phyloP scores from a whole-genome alignment of 768 basidiomycete genomes.

The Podaxis sp. region DNA sequence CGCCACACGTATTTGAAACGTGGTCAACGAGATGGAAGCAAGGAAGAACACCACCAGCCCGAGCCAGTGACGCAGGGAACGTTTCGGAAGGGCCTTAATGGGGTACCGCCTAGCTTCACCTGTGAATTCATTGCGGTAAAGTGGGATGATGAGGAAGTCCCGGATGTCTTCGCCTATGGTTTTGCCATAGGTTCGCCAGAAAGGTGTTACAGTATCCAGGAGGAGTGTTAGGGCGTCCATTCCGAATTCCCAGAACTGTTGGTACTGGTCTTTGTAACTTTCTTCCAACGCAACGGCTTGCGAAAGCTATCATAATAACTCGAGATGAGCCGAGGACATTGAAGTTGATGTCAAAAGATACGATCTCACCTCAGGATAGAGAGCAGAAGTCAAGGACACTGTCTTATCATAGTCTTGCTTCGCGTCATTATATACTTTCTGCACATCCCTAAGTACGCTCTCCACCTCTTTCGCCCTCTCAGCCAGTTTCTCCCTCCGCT shows the following conservation, averaged over 20 bases:
- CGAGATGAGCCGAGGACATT: not conserved
- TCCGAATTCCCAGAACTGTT: slow-evolving; percentile 78
- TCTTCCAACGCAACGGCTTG: slow-evolving; percentile 69
- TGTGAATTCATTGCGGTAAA: slow-evolving; percentile 82
- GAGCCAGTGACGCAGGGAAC: slow-evolving; percentile 68
- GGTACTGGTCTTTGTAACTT: slow-evolving; percentile 75
- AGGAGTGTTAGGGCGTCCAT: slow-evolving; percentile 75
- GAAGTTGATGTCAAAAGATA: not conserved
- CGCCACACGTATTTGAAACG: slow-evolving; percentile 58
- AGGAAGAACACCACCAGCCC: slow-evolving; percentile 51
- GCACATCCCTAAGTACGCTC: slow-evolving; percentile 46
- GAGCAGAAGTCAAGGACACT: slow-evolving; percentile 62
- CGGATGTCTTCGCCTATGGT: slow-evolving; percentile 77
- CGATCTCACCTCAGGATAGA: slow-evolving; percentile 67
- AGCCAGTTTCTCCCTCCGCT: slow-evolving; percentile 38
- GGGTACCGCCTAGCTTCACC: slow-evolving; percentile 68
- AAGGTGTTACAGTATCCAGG: slow-evolving; percentile 71
- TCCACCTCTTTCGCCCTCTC: slow-evolving; percentile 45
- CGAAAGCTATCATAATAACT: slow-evolving; percentile 46
- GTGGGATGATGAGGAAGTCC: slow-evolving; percentile 77
- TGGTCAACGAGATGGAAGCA: slow-evolving; percentile 39
- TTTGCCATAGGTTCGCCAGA: slow-evolving; percentile 80
- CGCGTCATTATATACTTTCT: slow-evolving; percentile 46
- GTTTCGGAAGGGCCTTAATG: slow-evolving; percentile 51
- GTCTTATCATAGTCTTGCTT: slow-evolving; percentile 66